Base-by-base conservation (phyloP, 441 rosid species). In the Populus tomentosa region DNA sequence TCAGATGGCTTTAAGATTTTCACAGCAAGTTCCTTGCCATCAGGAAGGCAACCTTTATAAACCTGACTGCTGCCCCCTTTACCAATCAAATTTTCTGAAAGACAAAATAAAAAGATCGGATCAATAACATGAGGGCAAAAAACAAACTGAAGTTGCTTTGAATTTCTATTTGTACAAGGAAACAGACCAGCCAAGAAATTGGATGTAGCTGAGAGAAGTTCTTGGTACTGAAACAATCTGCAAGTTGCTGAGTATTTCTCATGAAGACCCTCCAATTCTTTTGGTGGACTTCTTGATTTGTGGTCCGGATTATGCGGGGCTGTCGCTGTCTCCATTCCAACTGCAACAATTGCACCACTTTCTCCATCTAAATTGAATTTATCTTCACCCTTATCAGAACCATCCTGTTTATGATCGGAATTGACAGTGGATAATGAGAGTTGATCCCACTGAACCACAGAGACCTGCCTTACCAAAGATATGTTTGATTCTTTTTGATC, bases 21-120 rank as follows among this genome's bases (percentile, higher is more conserved):
- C 82, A 94, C 91, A 7, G 98, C 99, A 64, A 95, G 75, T 83
- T 92, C 90, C 82, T 89, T 89, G 66, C 97, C 93, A 80, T 90
- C 94, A 21, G 89, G 88, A 72, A 95, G 90, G 74, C 85, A 83
- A 8, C 99, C 99, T 86, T 84, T 89, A 75, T 92, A 95, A 72
- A 95, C 98, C 73, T 80, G 87, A 75, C 98, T 94, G 82, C 92
- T 90, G 68, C 99, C 99, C 71, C 99, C 99, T 91, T 83, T 90
- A 70, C 99, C 99, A 65, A 95, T 80, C 84, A 95, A 79, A 80
- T 92, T 91, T 72, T 86, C 98, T 95, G 88, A 33, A 80, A 84
- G 63, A 67, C 50, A n/a, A 6, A 68, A 40, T 20, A 73, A 61
- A 28, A 70, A 56, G 67, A 30, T 28, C 62, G 32, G 46, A 33